phyloP scores from a whole-genome alignment of 2,329 filamentous ascomycete genomes.

The Claviceps digitariae region DNA sequence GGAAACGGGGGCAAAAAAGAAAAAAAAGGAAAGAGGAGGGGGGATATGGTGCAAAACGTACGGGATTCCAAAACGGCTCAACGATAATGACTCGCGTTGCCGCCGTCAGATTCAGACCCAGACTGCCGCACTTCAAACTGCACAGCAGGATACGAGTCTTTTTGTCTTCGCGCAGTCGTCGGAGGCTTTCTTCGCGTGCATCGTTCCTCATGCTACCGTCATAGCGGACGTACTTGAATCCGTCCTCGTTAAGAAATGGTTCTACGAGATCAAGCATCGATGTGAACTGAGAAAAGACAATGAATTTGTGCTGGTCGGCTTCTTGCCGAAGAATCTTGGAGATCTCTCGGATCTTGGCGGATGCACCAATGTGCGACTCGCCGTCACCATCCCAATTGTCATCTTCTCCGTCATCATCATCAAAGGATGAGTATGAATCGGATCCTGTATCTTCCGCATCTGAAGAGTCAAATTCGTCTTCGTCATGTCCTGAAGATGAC shows the following conservation, averaged over 20 bases:
- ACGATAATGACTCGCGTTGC: constrained; percentile 88
- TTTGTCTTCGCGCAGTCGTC: constrained; percentile 60
- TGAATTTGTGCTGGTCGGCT: constrained; percentile 77
- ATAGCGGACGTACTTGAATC: constrained; percentile 74
- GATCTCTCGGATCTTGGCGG: constrained; percentile 84
- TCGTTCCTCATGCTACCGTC: constrained; percentile 95
- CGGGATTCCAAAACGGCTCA: constrained; percentile 97
- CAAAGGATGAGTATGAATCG: constrained; percentile 20
- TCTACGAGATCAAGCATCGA: constrained; percentile 96
- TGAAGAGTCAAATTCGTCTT: constrained; percentile 11
- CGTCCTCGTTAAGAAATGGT: constrained; percentile 66
- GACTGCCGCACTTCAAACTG: constrained; percentile 81
- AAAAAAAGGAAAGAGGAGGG: not conserved
- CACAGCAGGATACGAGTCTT: constrained; percentile 75
- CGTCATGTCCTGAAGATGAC: constrained; percentile 19
- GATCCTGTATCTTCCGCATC: constrained; percentile 27
- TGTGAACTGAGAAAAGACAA: constrained; percentile 97
- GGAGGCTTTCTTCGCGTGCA: constrained; percentile 72
- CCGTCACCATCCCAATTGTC: constrained; percentile 18
- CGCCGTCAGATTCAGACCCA: constrained; percentile 89
- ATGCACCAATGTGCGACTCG: constrained; percentile 41
- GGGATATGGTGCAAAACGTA: too few relatives aligned
- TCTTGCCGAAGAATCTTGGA: constrained; percentile 71
- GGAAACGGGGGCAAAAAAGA: not conserved
- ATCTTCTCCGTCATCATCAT: constrained; percentile 18